These are phyloP conservation scores for Populus hybrid DNA, from an alignment of 441 rosid species.

Conservation along the genomic window DNA sequence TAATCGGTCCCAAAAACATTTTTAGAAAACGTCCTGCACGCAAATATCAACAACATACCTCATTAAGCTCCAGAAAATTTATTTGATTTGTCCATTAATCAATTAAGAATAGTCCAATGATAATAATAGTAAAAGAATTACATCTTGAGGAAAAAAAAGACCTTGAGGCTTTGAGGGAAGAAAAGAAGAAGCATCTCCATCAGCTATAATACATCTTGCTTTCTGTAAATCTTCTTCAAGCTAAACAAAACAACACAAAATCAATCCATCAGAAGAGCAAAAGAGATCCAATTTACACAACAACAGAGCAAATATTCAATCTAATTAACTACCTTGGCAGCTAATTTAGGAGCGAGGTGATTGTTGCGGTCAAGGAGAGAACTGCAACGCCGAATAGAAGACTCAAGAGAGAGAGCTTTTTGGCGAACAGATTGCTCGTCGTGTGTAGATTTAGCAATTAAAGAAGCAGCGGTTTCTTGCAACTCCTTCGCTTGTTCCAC, in stretches of 20 bases:
- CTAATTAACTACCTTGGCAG: slow-evolving; percentile 49
- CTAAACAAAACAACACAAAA: slow-evolving; percentile 23
- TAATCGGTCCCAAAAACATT: slow-evolving; percentile 93
- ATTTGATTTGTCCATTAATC: too few relatives aligned
- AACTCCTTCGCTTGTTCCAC: slow-evolving; percentile 76
- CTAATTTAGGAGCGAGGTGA: slow-evolving; percentile 51
- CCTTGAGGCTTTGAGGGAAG: slow-evolving; percentile 79
- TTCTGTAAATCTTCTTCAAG: slow-evolving; percentile 79
- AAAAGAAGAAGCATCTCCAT: slow-evolving; percentile 84
- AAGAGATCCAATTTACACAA: not conserved
- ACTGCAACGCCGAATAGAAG: slow-evolving; percentile 66
- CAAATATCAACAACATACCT: not conserved
- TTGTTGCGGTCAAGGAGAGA: slow-evolving; percentile 40
- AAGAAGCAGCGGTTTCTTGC: slow-evolving; percentile 68
- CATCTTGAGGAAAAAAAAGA: slow-evolving; percentile 5
- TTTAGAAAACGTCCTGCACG: slow-evolving; percentile 72
- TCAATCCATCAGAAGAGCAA: not conserved
- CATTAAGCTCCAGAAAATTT: not conserved
- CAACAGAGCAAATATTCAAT: not conserved
- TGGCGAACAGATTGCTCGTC: slow-evolving; percentile 75
- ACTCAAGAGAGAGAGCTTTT: slow-evolving; percentile 68
- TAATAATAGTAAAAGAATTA: too few relatives aligned
- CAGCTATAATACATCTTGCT: slow-evolving; percentile 60
- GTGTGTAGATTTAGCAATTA: slow-evolving; percentile 46
- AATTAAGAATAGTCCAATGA: too few relatives aligned